These are phyloP conservation scores for Backusella australiensis DNA, from an alignment of 192 early-diverging fungal genomes.

Conservation along the genomic window DNA sequence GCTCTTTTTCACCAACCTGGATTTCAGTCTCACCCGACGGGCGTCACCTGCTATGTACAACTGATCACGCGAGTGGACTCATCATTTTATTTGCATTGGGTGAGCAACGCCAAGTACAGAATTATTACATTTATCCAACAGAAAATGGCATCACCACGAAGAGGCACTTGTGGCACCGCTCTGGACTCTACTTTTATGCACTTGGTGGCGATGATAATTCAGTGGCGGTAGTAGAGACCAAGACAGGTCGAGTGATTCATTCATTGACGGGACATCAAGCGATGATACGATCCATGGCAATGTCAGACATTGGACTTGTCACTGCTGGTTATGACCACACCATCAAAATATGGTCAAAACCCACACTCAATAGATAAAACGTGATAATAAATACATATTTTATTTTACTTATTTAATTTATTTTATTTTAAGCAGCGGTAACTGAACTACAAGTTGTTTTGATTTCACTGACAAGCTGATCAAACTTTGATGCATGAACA, in stretches of 20 bases:
- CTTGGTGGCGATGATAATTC: slow-evolving; percentile 59
- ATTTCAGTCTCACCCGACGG: slow-evolving; percentile 57
- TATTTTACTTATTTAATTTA: not conserved
- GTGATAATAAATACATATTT: not conserved
- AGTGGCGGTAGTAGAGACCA: slow-evolving; percentile 52
- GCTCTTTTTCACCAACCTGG: slow-evolving; percentile 65
- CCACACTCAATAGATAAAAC: not conserved
- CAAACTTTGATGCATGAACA: slow-evolving; percentile 56
- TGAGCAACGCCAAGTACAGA: slow-evolving; percentile 48
- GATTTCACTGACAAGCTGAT: slow-evolving; percentile 48
- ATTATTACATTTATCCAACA: slow-evolving; percentile 52
- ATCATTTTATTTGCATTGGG: slow-evolving; percentile 56
- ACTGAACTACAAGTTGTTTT: slow-evolving; percentile 33
- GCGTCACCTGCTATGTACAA: slow-evolving; percentile 60
- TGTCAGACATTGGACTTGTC: slow-evolving; percentile 43
- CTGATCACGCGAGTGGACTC: slow-evolving; percentile 56
- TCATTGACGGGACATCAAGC: slow-evolving; percentile 56
- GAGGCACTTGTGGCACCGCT: slow-evolving; percentile 56
- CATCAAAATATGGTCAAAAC: slow-evolving; percentile 47
- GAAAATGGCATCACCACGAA: slow-evolving; percentile 62
- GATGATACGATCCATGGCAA: slow-evolving; percentile 48
- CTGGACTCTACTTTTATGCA: slow-evolving; percentile 62
- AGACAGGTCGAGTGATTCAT: slow-evolving; percentile 41
- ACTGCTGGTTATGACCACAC: slow-evolving; percentile 62
- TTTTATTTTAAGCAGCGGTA: not conserved